phyloP scores from a whole-genome alignment of 202 grass and related monocot genomes.

The Bolboschoenoplectus hybrid region DNA sequence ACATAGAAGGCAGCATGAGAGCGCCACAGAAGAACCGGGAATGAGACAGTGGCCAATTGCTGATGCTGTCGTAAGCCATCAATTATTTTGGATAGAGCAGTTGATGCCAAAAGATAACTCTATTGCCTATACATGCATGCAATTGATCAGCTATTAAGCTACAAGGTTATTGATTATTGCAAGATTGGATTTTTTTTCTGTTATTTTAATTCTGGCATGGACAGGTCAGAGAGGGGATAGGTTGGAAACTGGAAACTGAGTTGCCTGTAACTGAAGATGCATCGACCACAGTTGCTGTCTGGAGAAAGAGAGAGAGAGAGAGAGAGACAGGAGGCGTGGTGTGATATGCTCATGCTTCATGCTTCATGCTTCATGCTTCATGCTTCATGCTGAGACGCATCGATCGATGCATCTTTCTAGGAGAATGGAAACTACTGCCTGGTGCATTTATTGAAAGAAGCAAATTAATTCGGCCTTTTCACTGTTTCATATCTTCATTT shows the following conservation, averaged over 20 bases:
- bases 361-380: not conserved
- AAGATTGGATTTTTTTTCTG: not conserved
- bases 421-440: not conserved
- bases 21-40: not conserved
- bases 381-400: not conserved
- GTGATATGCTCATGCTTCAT: not conserved
- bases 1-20: not conserved
- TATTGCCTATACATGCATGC: not conserved
- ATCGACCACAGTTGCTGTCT: slow-evolving; percentile 19
- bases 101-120: slow-evolving; percentile 27
- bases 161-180: not conserved
- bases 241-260: slow-evolving; percentile 17
- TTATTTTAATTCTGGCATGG: not conserved
- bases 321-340: slow-evolving; percentile 25
- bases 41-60: not conserved
- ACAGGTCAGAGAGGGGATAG: not conserved
- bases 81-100: slow-evolving; percentile 32
- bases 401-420: slow-evolving; percentile 15
- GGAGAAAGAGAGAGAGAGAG: not conserved
- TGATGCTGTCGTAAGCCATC: slow-evolving; percentile 17
- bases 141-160: not conserved
- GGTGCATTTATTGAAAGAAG: slow-evolving; percentile 3
- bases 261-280: slow-evolving; percentile 18
- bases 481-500: slow-evolving; percentile 24
- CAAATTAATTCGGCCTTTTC: not conserved